Base-by-base conservation (phyloP, 306 rosid species). In the Quillaja saponaria region DNA sequence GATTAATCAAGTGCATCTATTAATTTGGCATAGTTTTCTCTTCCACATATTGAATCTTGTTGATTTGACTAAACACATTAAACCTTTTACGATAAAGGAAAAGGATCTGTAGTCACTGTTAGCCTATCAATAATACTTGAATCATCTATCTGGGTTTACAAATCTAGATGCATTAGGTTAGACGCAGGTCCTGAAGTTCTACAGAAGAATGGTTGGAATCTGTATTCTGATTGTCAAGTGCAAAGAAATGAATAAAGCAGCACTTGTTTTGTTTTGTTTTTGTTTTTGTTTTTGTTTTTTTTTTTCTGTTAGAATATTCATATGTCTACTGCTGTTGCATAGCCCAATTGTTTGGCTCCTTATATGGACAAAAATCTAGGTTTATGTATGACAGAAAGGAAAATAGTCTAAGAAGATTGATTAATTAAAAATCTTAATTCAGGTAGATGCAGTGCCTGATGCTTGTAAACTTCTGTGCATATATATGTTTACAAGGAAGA, bases 191-290 rank as follows among this genome's bases (percentile, higher is more conserved):
- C 50, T 20, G 49, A 61, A 53, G 65, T 25, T 52, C 49, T 7
- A 19, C 2, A 19, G n/a, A 28, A 49, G 35, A 51, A 41, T 20
- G 28, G 49, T 52, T 71, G 37, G 5, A 45, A 42, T 49, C 37
- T 47, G 13, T 50, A 63, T 63, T 45, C 53, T 55, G 63, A 46
- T 46, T 47, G 41, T 46, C 58, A 71, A 46, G 46, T 21, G 10
- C 51, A 17, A 46, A 54, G 65, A 34, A 49, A 63, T 71, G 17
- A 42, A 28, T 33, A 59, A 28, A 50, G 18, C 31, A 16, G 18
- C 40, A 35, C n/a, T n/a, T n/a, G n/a, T n/a, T n/a, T n/a, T n/a
- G n/a, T n/a, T n/a, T n/a, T n/a, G n/a, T n/a, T n/a, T n/a, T n/a
- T n/a, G n/a, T n/a, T n/a, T n/a, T n/a, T n/a, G n/a, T n/a, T n/a